Evolutionary conservation across 1,284 basidiomycete genomes (phyloP), one percentile per base, ranked within the genome.

Genomic region (Ustilago loliicola): DNA sequence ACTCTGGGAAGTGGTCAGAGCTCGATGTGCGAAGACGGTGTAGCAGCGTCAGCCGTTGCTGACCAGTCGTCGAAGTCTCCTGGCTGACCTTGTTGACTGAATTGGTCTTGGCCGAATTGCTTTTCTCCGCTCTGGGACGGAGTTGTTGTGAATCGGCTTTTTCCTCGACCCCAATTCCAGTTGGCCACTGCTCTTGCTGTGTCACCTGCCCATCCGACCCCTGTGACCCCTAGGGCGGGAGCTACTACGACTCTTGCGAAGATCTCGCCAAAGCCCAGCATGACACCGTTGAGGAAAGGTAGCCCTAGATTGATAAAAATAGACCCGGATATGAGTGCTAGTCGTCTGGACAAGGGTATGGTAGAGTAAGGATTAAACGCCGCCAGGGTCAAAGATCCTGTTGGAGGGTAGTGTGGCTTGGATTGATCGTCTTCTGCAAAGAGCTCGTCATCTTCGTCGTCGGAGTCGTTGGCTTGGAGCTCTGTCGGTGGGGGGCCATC

Each of bases 251-350:
- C 92, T 86, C 95, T 92, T 21, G 96, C 96, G 83, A 98, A 96
- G 66, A 99, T 95, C 88, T 99, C 96, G 27, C 96, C 96, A 84
- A 98, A 96, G 11, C 96, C 96, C 54, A 98, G 91, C 94, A 98
- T 97, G 81, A 98, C 93, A 30, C 96, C 96, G 84, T 98, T 98
- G 54, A 98, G 90, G 86, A 99, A 99, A 0, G 96, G 96, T 48
- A 98, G 89, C 2, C 95, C 87, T 68, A 99, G 87, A 87, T 99
- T 98, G 88, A 98, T 95, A 42, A 93, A 93, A 66, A 98, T 86
- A 9, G 93, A 92, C 4, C 95, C 93, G 50, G 93, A 84, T 66
- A 97, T 87, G 6, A 85, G 70, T 0, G 74, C 56, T 15, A 70
- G 9, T 7, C 84, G 77, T 4, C 84, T 63, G 6, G 62, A 57